These are phyloP conservation scores for Croton setiger DNA, from an alignment of 441 rosid species.

Conservation along the genomic window DNA sequence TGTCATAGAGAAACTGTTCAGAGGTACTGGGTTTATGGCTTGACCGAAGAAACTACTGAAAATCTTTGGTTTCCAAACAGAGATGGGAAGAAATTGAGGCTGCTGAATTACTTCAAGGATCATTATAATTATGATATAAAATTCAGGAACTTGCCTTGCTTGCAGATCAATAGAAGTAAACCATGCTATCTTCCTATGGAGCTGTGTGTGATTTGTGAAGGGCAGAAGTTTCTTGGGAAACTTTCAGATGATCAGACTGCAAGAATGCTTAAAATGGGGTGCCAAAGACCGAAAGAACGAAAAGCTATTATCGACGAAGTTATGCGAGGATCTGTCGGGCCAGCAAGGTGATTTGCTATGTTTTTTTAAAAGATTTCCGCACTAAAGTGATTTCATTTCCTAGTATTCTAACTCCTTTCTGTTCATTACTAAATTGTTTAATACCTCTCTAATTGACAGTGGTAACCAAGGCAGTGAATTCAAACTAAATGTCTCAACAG, in stretches of 20 bases:
- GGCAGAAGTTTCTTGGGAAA: conserved; percentile 96
- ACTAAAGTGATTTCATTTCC: background rate
- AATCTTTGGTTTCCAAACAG: conserved; percentile 76
- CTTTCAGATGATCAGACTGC: conserved; percentile 95
- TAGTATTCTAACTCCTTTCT: background rate
- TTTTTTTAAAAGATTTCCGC: background rate
- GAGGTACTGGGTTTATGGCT: conserved; percentile 72
- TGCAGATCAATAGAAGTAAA: conserved; percentile 84
- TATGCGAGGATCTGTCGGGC: conserved; percentile 78
- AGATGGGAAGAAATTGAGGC: conserved; percentile 71
- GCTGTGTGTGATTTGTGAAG: conserved; percentile 92
- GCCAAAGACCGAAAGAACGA: conserved; percentile 85
- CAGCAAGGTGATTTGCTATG: conserved; percentile 57
- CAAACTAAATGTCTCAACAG: conserved; percentile 67
- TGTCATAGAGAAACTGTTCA: conserved; percentile 94
- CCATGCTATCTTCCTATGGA: conserved; percentile 99
- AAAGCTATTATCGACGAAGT: conserved; percentile 81
- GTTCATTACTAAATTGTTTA: conserved; percentile 12
- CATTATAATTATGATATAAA: conserved; percentile 75
- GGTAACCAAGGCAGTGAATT: conserved; percentile 70
- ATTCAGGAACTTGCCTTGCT: conserved; percentile 81
- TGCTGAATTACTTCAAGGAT: conserved; percentile 80
- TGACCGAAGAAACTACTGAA: conserved; percentile 74
- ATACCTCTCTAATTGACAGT: conserved; percentile 33
- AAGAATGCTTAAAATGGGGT: conserved; percentile 88